Conservation (phyloP, 305 asterid genomes). For the Fraxinus platypoda region DNA sequence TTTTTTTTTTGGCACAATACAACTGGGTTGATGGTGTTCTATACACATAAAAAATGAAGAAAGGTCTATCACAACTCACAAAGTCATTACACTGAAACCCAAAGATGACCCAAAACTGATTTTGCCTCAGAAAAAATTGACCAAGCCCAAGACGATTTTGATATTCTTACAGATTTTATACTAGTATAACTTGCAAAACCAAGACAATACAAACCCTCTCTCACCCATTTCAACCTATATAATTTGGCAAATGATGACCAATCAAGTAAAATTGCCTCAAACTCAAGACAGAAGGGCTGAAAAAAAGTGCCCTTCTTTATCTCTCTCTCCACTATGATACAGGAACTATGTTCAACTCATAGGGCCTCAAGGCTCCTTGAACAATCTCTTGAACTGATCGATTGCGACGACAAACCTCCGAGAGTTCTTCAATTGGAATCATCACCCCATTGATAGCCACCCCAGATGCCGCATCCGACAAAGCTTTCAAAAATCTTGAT, state of each 20-base stretch:
- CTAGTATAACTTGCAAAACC: slow-evolving; percentile 14
- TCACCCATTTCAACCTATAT: slow-evolving; percentile 36
- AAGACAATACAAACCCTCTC: slow-evolving; percentile 30
- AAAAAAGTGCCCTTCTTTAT: slow-evolving; percentile 55
- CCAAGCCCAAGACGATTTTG: slow-evolving; percentile 23
- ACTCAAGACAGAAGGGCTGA: slow-evolving; percentile 42
- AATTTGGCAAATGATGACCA: slow-evolving; percentile 37
- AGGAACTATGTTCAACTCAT: slow-evolving; percentile 47
- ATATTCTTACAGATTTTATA: not conserved
- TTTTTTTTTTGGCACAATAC: not conserved
- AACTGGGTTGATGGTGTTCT: not conserved
- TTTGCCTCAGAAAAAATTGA: slow-evolving; percentile 21
- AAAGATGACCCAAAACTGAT: slow-evolving; percentile 16
- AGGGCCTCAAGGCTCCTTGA: slow-evolving; percentile 85
- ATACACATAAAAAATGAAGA: slow-evolving; percentile 22
- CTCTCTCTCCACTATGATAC: slow-evolving; percentile 53
- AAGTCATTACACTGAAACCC: slow-evolving; percentile 9
- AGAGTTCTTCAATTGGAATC: slow-evolving; percentile 65
- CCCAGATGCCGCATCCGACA: slow-evolving; percentile 62
- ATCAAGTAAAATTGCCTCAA: slow-evolving; percentile 42
- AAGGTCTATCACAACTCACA: not conserved
- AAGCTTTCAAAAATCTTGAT: slow-evolving; percentile 64
- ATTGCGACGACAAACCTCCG: slow-evolving; percentile 77
- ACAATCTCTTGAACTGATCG: slow-evolving; percentile 82
- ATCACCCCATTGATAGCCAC: slow-evolving; percentile 51